Conservation (phyloP, 768 basidiomycete species). For the Leccinum variicolor region DNA sequence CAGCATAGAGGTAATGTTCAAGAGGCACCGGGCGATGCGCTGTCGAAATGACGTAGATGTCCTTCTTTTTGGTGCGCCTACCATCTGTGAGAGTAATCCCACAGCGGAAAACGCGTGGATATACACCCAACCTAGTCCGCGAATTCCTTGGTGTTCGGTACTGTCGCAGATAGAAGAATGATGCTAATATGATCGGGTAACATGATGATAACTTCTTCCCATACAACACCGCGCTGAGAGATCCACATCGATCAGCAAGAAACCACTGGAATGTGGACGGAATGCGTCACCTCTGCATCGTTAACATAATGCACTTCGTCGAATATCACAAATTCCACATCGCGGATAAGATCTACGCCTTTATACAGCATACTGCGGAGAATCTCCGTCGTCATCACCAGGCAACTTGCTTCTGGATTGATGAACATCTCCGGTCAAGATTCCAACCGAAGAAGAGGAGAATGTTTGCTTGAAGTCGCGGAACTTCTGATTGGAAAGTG, state of each 20-base stretch:
- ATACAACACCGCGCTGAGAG: constrained; percentile 90
- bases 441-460: constrained; percentile 86
- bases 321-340: constrained; percentile 99
- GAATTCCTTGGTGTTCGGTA: constrained; percentile 97
- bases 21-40: constrained; percentile 94
- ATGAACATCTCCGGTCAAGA: constrained; percentile 99
- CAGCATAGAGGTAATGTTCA: constrained; percentile 95
- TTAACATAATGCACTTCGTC: constrained; percentile 99
- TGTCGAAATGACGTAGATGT: constrained; percentile 98
- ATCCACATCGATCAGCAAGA: constrained; percentile 13
- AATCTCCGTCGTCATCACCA: constrained; percentile 99
- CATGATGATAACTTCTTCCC: constrained; percentile 99
- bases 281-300: constrained; percentile 79
- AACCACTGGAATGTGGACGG: constrained; percentile 1
- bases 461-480: constrained; percentile 98
- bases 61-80: constrained; percentile 98
- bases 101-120: constrained; percentile 5
- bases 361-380: constrained; percentile 98
- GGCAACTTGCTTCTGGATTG: constrained; percentile 94
- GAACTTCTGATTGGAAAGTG: constrained; percentile 98
- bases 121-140: constrained; percentile 98
- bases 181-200: constrained; percentile 98
- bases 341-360: constrained; percentile 95
- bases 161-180: constrained; percentile 94
- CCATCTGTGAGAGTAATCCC: constrained; percentile 4